Conservation (phyloP, 2,329 filamentous ascomycete genomes). For the Chaetomium sp. region DNA sequence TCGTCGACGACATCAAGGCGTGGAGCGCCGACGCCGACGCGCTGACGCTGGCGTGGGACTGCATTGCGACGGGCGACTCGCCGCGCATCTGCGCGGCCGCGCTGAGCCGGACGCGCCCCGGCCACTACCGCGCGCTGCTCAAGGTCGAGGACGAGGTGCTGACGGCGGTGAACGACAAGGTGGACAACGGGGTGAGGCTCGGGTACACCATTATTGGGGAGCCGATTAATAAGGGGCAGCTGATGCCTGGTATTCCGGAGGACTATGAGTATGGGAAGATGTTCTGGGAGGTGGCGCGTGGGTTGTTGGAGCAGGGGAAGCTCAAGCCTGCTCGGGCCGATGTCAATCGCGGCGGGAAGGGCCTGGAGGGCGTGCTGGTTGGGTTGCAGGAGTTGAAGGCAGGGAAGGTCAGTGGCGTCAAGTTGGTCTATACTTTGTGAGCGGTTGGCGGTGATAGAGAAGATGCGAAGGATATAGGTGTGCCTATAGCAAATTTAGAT, state of each 20-base stretch:
- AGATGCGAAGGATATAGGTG: not conserved
- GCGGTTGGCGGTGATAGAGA: not conserved
- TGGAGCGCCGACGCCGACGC: conserved; percentile 27
- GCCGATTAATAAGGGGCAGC: conserved; percentile 36
- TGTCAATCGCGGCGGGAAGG: conserved; percentile 37
- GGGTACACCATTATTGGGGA: conserved; percentile 48
- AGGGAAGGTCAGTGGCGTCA: conserved; percentile 43
- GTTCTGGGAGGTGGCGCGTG: conserved; percentile 41
- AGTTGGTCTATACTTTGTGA: conserved; percentile 43
- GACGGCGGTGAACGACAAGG: conserved; percentile 21
- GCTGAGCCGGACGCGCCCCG: conserved; percentile 37
- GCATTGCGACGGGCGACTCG: conserved; percentile 37
- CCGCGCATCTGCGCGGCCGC: conserved; percentile 40
- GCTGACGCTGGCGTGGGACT: conserved; percentile 43
- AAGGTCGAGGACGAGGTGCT: conserved; percentile 17
- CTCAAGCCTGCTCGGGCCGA: conserved; percentile 40
- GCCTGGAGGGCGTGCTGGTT: conserved; percentile 39
- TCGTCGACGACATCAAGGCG: conserved; percentile 30
- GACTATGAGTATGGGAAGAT: conserved; percentile 41
- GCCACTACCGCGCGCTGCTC: conserved; percentile 40
- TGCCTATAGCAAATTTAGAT: not conserved
- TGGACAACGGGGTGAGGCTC: conserved; percentile 37
- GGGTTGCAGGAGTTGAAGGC: conserved; percentile 40
- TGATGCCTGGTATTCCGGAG: conserved; percentile 34
- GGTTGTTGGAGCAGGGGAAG: conserved; percentile 41